Evolutionary conservation across 768 basidiomycete genomes (phyloP).

Genomic region (Lepiota brunneoincarnata): DNA sequence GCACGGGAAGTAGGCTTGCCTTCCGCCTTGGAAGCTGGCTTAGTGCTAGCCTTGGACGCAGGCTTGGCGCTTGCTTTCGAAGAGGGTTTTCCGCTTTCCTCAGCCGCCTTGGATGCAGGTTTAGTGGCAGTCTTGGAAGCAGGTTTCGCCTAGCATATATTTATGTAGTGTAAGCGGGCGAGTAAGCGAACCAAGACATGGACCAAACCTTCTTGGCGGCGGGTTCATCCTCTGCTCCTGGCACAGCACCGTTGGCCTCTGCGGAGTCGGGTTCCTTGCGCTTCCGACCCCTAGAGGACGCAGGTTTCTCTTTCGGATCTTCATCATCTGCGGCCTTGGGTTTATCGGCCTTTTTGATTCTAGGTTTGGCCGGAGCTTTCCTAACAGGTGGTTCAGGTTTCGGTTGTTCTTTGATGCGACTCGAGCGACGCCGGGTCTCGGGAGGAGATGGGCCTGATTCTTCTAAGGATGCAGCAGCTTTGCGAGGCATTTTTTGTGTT

Average conservation of each 20-base stretch:
- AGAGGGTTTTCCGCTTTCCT: conserved; percentile 20
- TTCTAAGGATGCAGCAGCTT: conserved; percentile 49
- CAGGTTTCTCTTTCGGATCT: conserved; percentile 59
- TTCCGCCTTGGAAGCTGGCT: conserved; percentile 40
- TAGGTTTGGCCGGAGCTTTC: conserved; percentile 67
- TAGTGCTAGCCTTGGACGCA: conserved; percentile 34
- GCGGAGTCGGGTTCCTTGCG: conserved; percentile 36
- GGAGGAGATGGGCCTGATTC: conserved; percentile 36
- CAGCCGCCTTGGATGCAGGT: conserved; percentile 36
- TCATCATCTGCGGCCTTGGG: conserved; percentile 32
- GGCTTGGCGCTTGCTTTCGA: conserved; percentile 35
- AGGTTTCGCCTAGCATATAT: conserved; percentile 37
- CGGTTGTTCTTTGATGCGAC: conserved; percentile 72
- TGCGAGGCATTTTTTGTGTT: conserved; percentile 60
- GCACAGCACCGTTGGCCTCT: conserved; percentile 35
- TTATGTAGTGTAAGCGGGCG: neutral
- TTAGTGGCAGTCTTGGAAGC: conserved; percentile 38
- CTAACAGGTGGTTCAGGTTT: conserved; percentile 50
- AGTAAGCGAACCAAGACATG: neutral
- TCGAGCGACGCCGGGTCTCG: conserved; percentile 69
- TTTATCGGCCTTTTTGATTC: conserved; percentile 50
- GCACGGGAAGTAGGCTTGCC: conserved; percentile 43
- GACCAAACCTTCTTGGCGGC: conserved; percentile 60
- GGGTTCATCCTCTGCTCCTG: conserved; percentile 39
- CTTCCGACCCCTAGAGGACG: conserved; percentile 38